Evolutionary conservation across 2,329 filamentous ascomycete species (phyloP), one percentile per base, ranked within the genome.

Genomic region (Cercospora zeae-maydis): DNA sequence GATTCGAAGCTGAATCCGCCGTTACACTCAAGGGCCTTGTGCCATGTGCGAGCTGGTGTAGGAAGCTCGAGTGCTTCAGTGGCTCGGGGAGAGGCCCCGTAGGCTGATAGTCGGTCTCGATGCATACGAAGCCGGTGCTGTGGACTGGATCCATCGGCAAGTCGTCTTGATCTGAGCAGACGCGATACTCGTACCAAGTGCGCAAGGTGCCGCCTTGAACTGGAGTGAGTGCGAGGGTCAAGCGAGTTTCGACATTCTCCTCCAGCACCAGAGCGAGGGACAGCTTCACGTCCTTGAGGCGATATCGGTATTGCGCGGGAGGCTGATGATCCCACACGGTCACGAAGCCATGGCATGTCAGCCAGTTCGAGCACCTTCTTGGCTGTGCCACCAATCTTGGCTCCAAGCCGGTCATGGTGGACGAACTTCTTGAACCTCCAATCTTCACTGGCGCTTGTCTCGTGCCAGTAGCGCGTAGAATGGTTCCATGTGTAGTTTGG

Each of bases 341-440:
- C 72, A 13, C 58, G 52, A 4, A 78, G 42, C 75, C 74, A 39
- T 16, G 36, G 13, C 36, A 16, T 39, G 36, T 39, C 36, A 11
- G 36, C 36, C 13, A 39, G 13, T 39, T 39, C 16, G 11, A 39
- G 36, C n/a, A 39, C 36, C 36, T 39, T 39, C 36, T 39, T 39
- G 36, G 36, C 36, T n/a, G 36, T 39, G 36, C 36, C 36, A 16
- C 36, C 36, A 39, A 39, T 16, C 36, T 39, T 39, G 36, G 36
- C n/a, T 16, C 59, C 59, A 5, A 61, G 51, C 10, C 57, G 37
- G 19, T 60, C 57, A 39, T 63, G 56, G 21, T 49, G 51, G 16
- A 51, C 21, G 31, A 55, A 56, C 19, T 27, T 36, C 10, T 51
- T 33, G 19, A 31, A 37, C n/a, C 56, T 47, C 57, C 61, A 60